Evolutionary conservation across 1,284 basidiomycete genomes (phyloP).

Genomic region (Fistulinella cinereoalba): DNA sequence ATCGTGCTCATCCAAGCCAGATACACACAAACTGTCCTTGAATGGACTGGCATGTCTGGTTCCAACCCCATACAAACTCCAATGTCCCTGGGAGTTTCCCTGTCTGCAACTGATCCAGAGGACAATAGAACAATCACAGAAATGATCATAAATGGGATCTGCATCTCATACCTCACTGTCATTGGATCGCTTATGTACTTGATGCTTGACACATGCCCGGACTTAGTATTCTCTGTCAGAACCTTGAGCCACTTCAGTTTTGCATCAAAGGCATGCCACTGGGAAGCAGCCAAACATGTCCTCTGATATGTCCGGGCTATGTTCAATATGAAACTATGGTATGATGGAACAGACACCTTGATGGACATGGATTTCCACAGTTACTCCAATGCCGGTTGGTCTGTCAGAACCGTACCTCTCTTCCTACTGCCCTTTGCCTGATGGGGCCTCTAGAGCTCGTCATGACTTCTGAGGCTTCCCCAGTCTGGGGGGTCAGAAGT

Average conservation of each 20-base stretch:
- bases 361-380: background rate
- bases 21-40: conserved; percentile 2
- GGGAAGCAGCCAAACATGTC: background rate
- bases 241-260: background rate
- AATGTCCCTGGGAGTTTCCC: background rate
- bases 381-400: background rate
- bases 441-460: too few species aligned
- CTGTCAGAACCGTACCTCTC: too few species aligned
- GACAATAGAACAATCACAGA: background rate
- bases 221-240: background rate
- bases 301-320: background rate
- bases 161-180: background rate
- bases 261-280: too few species aligned
- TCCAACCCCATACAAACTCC: background rate
- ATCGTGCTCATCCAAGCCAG: conserved; percentile 3
- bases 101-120: background rate
- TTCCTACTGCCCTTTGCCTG: too few species aligned
- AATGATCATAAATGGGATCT: background rate
- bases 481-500: too few species aligned
- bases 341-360: background rate
- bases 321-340: background rate
- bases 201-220: background rate
- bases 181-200: background rate
- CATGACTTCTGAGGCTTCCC: too few species aligned
- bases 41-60: background rate